Evolutionary conservation across 2,329 filamentous ascomycete species (phyloP), one percentile per base, ranked within the genome.

Genomic region (Ophiostoma piceae): DNA sequence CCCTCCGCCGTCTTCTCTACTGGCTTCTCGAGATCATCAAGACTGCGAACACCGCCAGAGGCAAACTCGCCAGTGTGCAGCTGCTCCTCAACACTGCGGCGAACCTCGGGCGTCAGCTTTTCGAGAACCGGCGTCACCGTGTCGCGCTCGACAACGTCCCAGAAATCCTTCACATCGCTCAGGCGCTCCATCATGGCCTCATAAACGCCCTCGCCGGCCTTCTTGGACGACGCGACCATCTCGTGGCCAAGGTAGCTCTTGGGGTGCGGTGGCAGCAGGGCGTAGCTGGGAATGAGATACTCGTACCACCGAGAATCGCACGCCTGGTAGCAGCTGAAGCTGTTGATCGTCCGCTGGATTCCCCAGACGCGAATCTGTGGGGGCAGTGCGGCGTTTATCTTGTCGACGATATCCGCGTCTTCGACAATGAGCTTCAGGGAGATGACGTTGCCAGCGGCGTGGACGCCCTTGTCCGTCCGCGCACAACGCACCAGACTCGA

Each of bases 281-380:
- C 92, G 79, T 98, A 93, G 60, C 91, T 95, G 2, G 95, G 95
- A 79, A 99, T 92, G 68, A 99, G 83, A 77, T 99, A 99, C 81
- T 99, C 95, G 80, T 99, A 99, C 84, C 94, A 96, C 74, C 95
- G 86, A 35, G 93, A 97, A 79, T 99, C 95, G 80, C 94, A 97
- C 70, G 92, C 87, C 77, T 96, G 91, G 80, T 99, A 99, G 80
- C 92, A 94, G 79, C 92, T 97, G 83, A 98, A 99, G 74, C 88
- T 88, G 74, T 94, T 94, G 77, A 90, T 94, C 0, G 94, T 96
- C 68, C 92, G 85, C 79, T 96, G 88, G 72, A 97, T 92, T 3
- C 92, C 95, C 95, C 95, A 99, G 2, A 99, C 86, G 68, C 95
- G 88, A 73, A 99, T 99, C 81, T 99, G 95, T 3, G 90, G 85